These are phyloP conservation scores for Suhomyces taliae DNA, from an alignment of 1,139 yeast genomes.

Conservation along the genomic window DNA sequence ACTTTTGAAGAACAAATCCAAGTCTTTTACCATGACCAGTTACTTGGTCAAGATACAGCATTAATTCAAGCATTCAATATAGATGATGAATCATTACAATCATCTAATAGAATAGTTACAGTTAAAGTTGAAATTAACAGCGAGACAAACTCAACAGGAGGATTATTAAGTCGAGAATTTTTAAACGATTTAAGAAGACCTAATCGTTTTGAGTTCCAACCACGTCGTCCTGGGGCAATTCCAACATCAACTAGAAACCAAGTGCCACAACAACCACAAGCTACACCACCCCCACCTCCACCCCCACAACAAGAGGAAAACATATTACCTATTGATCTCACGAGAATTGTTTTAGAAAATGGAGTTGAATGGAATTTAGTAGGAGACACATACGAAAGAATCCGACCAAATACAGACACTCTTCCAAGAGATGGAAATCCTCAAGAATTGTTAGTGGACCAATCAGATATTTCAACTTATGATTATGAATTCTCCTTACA, in stretches of 20 bases:
- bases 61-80: conserved; percentile 15
- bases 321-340: conserved; percentile 22
- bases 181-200: conserved; percentile 28
- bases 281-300: neutral
- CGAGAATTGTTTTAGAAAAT: conserved; percentile 23
- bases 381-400: conserved; percentile 29
- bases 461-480: conserved; percentile 22
- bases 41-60: conserved; percentile 3
- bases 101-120: conserved; percentile 12
- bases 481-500: conserved; percentile 24
- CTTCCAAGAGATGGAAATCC: neutral
- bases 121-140: conserved; percentile 15
- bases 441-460: conserved; percentile 21
- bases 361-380: conserved; percentile 28
- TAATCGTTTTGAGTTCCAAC: conserved; percentile 25
- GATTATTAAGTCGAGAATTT: conserved; percentile 30
- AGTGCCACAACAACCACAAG: neutral
- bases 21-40: conserved; percentile 16
- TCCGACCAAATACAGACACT: conserved; percentile 10
- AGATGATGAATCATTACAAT: conserved; percentile 11
- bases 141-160: conserved; percentile 17
- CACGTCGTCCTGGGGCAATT: conserved; percentile 10
- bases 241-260: neutral
- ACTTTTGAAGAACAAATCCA: conserved; percentile 32
- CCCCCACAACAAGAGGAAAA: neutral